These are phyloP conservation scores for Pseudogymnoascus sp. DNA, from an alignment of 2,329 filamentous ascomycete genomes.

Conservation along the genomic window DNA sequence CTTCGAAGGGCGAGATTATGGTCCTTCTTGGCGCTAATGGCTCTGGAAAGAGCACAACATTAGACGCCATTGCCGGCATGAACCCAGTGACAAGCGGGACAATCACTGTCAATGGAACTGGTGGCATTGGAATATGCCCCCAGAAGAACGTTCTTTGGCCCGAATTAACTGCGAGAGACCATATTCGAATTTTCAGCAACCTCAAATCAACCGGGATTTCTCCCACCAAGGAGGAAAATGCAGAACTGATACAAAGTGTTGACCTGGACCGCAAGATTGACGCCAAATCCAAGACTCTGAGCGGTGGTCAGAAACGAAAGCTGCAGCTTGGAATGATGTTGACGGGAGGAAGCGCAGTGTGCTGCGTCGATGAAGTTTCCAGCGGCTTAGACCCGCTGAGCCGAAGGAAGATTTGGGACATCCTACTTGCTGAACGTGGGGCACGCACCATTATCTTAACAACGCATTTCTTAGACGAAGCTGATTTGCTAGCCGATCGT, in stretches of 20 bases:
- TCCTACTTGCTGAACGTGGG: slow-evolving; percentile 75
- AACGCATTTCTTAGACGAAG: slow-evolving; percentile 90
- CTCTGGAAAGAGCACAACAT: slow-evolving; percentile 80
- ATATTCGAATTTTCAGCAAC: slow-evolving; percentile 73
- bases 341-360: slow-evolving; percentile 77
- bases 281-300: slow-evolving; percentile 67
- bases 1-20: slow-evolving; percentile 71
- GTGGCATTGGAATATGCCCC: slow-evolving; percentile 76
- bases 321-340: slow-evolving; percentile 93
- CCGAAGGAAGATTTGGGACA: slow-evolving; percentile 87
- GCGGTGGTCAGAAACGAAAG: slow-evolving; percentile 86
- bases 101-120: slow-evolving; percentile 68
- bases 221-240: slow-evolving; percentile 50
- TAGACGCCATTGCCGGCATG: slow-evolving; percentile 79
- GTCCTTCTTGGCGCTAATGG: slow-evolving; percentile 84
- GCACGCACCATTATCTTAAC: slow-evolving; percentile 76
- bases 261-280: slow-evolving; percentile 68
- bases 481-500: slow-evolving; percentile 78
- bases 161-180: slow-evolving; percentile 75
- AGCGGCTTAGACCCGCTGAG: slow-evolving; percentile 82
- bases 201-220: slow-evolving; percentile 57
- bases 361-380: slow-evolving; percentile 85
- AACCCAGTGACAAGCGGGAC: slow-evolving; percentile 66
- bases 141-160: slow-evolving; percentile 95
- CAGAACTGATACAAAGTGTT: slow-evolving; percentile 56